These are phyloP conservation scores for Macrocybe gigantea DNA, from an alignment of 768 basidiomycete genomes.

Conservation along the genomic window DNA sequence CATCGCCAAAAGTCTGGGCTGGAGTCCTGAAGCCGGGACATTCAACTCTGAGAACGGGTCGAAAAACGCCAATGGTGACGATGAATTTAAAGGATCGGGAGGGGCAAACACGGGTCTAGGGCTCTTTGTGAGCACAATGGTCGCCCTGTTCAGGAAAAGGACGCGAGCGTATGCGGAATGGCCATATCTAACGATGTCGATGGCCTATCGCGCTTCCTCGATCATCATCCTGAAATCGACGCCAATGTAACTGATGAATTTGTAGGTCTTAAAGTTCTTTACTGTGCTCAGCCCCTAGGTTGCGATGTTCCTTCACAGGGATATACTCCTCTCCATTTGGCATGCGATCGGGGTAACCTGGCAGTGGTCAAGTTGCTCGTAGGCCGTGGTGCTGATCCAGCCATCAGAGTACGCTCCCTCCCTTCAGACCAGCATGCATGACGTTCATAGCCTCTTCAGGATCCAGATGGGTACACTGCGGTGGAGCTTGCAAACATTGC, in stretches of 20 bases:
- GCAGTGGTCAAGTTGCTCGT: conserved; percentile 55
- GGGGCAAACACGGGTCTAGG: conserved; percentile 48
- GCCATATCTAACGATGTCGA: conserved; percentile 54
- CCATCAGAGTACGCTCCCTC: conserved; percentile 47
- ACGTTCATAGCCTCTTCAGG: conserved; percentile 32
- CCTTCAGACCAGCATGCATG: neutral
- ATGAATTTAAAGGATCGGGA: conserved; percentile 27
- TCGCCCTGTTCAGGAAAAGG: conserved; percentile 27
- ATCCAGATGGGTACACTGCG: conserved; percentile 59
- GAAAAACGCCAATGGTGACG: conserved; percentile 35
- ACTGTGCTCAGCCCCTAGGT: neutral
- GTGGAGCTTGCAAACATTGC: conserved; percentile 55
- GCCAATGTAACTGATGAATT: conserved; percentile 66
- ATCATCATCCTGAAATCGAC: conserved; percentile 33
- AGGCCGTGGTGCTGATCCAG: conserved; percentile 54
- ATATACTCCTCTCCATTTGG: conserved; percentile 83
- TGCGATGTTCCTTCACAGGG: conserved; percentile 43
- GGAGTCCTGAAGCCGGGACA: conserved; percentile 29
- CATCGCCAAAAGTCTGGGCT: conserved; percentile 65
- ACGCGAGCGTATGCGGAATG: conserved; percentile 49
- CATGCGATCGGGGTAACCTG: conserved; percentile 73
- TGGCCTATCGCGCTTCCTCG: conserved; percentile 38
- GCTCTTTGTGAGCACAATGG: conserved; percentile 55
- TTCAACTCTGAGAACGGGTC: conserved; percentile 11
- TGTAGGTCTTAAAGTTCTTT: conserved; percentile 40